Base-by-base conservation (phyloP, 2,329 filamentous ascomycete genomes). In the Claviceps cyperi region DNA sequence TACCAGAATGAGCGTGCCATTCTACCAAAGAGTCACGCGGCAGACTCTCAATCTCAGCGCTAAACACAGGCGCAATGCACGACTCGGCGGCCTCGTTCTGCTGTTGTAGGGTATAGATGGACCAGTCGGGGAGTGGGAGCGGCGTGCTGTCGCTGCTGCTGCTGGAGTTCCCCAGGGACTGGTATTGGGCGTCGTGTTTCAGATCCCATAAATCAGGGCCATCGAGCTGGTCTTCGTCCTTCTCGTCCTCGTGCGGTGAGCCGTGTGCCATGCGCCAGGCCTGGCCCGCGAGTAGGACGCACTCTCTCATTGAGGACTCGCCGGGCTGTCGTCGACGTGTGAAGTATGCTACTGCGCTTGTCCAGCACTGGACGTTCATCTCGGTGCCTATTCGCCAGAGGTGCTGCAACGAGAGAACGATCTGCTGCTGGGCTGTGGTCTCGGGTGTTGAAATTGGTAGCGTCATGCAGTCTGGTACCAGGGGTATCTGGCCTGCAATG, bases 401-500 rank as follows among this genome's bases (percentile, higher is more conserved):
- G 64, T 97, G 91, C 64, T 98, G 92, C 13, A 97, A 71, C 1
- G 89, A 78, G 4, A 98, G 73, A 0, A 78, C 70, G 5, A 83
- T 72, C 60, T 90, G 82, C 32, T 79, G 64, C 35, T 64, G 62
- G 54, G 81, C 76, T 5, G 66, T 66, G 3, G 54, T 60, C 4
- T 69, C 58, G 17, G 60, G 61, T 0, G 61, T 51, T 4, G 57
- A 50, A 1, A 32, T 4, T 3, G 76, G 74, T 2, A 86, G 64
- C 2, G 66, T 59, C 91, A 97, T 97, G 4, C 77, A 83, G 4
- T 81, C 76, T 0, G 92, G 90, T 5, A 91, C 68, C 3, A 98
- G 75, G 1, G 91, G 88, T 47, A 98, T 96, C 66, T 97, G 92
- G 0, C 92, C 92, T 0, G 92, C 90, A 37, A 96, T 74, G 50